Evolutionary conservation across 2,329 filamentous ascomycete species (phyloP).

Genomic region (Clonostachys rhizophaga): DNA sequence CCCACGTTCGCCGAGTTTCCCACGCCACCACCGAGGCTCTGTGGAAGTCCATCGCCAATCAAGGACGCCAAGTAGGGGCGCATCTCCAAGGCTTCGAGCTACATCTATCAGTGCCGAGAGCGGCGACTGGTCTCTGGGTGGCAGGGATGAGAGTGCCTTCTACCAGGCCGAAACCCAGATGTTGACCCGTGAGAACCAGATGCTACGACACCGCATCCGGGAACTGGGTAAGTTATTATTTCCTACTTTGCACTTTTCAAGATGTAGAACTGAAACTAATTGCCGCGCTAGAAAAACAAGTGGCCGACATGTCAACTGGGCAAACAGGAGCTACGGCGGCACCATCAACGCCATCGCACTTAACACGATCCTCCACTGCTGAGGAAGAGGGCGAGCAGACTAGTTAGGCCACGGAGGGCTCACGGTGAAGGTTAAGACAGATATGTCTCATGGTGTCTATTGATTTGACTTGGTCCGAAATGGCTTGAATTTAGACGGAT

Average conservation of each 20-base stretch:
- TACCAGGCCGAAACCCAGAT: slow-evolving; percentile 81
- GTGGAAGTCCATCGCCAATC: slow-evolving; percentile 52
- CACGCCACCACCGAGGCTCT: slow-evolving; percentile 46
- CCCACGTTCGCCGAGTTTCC: slow-evolving; percentile 44
- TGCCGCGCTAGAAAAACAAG: too few species aligned
- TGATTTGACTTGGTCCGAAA: too few species aligned
- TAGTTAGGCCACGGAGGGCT: neutral
- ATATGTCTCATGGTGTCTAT: too few species aligned
- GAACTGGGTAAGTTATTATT: slow-evolving; percentile 55
- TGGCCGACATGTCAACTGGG: too few species aligned
- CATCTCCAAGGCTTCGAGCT: slow-evolving; percentile 51
- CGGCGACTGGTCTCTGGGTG: slow-evolving; percentile 58
- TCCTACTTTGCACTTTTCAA: neutral
- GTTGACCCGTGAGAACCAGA: slow-evolving; percentile 74
- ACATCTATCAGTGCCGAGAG: slow-evolving; percentile 55
- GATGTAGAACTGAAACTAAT: neutral
- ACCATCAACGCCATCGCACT: slow-evolving; percentile 41
- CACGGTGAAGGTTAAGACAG: too few species aligned
- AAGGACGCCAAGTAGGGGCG: slow-evolving; percentile 52
- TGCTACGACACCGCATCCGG: slow-evolving; percentile 70
- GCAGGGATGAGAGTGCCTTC: slow-evolving; percentile 70
- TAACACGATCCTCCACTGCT: slow-evolving; percentile 39
- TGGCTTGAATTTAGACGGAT: too few species aligned
- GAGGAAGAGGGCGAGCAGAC: slow-evolving; percentile 27
- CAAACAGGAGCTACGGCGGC: slow-evolving; percentile 25